Evolutionary conservation across 805 yeast genomes (phyloP), one percentile per base, ranked within the genome.

Genomic region (Clavispora santaluciae): DNA sequence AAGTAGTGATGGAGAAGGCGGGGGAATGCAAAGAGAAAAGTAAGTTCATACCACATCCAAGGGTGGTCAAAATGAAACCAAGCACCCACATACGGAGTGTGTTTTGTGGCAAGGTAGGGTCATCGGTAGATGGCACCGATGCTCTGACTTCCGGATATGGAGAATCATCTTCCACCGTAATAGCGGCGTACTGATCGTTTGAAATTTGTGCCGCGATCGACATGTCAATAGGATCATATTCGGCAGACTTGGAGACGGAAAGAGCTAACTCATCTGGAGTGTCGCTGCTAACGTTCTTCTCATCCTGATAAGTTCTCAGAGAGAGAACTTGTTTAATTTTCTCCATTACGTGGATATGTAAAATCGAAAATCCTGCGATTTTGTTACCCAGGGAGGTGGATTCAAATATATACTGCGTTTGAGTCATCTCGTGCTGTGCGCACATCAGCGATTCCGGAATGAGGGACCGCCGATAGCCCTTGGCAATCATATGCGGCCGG

Each of bases 141-240:
- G 85, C 75, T 57, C 87, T 70, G 16, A 81, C 86, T 58, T 81
- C 86, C 1, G 83, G 78, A 54, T 80, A 81, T 8, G 85, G 84
- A 16, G 55, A 51, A 45, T 51, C 54, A 33, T 50, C 54, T 31
- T 50, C 55, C n/a, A 44, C 43, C 13, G 30, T 29, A 23, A 50
- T 38, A 16, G 45, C 54, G 12, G 55, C 54, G 17, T 51, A 51
- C 13, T 47, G 51, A 25, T 51, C 55, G 11, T 39, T 41, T 11
- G 42, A 42, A 33, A 51, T 43, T 18, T 43, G 38, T 18, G 48
- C 41, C 15, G 50, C 52, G 20, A 51, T 40, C 16, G 40, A 30
- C 11, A 44, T 37, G 31, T 46, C 44, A 35, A 45, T 40, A 2
- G 54, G 54, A 41, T 51, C 55, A 26, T 41, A 51, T 36, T 48